These are phyloP conservation scores for Medicago truncatula DNA, from an alignment of 306 rosid species.

Conservation along the genomic window DNA sequence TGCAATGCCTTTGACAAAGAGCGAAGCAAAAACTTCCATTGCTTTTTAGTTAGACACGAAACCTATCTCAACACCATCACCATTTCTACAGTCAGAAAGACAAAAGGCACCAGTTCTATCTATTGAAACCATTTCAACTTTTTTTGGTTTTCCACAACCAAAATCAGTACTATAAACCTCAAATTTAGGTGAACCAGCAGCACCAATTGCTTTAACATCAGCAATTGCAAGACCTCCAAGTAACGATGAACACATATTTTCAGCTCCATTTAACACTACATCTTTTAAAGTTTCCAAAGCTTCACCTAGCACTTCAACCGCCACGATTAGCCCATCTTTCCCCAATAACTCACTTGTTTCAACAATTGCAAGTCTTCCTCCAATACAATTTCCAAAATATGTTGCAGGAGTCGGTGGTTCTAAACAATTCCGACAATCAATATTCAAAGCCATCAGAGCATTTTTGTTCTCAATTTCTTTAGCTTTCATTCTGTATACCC, in stretches of 20 bases:
- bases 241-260: slow-evolving; percentile 32
- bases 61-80: slow-evolving; percentile 54
- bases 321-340: slow-evolving; percentile 41
- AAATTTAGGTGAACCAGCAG: slow-evolving; percentile 61
- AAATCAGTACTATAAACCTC: slow-evolving; percentile 55
- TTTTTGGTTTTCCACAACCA: slow-evolving; percentile 67
- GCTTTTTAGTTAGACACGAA: slow-evolving; percentile 35
- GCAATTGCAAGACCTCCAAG: neutral
- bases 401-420: slow-evolving; percentile 49
- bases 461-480: slow-evolving; percentile 19
- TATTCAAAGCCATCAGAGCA: neutral
- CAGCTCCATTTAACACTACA: slow-evolving; percentile 44
- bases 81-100: slow-evolving; percentile 45
- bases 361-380: neutral
- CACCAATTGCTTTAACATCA: slow-evolving; percentile 18
- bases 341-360: slow-evolving; percentile 37
- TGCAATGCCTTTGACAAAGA: slow-evolving; percentile 37
- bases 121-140: slow-evolving; percentile 59
- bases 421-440: slow-evolving; percentile 50
- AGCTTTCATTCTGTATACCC: slow-evolving; percentile 46
- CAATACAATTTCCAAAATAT: slow-evolving; percentile 65
- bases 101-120: slow-evolving; percentile 46
- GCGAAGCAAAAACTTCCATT: slow-evolving; percentile 44
- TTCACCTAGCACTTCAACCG: slow-evolving; percentile 33
- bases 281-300: slow-evolving; percentile 47